Evolutionary conservation across 2,329 filamentous ascomycete genomes (phyloP).

Genomic region (Calonectria crousiana): DNA sequence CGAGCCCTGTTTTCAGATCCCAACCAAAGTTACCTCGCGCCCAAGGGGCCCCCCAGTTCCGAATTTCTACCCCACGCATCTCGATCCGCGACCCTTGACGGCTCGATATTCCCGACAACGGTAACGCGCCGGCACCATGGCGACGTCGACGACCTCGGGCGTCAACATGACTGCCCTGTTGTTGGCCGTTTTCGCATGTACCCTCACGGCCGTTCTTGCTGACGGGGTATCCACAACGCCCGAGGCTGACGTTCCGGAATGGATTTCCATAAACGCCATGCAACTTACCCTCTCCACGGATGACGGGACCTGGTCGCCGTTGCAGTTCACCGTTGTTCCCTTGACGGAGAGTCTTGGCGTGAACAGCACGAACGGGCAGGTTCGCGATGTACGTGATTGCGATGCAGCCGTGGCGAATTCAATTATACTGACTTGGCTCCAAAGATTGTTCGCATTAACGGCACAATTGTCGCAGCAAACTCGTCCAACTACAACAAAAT

Average conservation of each 20-base stretch:
- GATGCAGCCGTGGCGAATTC: background rate
- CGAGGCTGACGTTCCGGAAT: constrained; percentile 51
- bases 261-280: constrained; percentile 56
- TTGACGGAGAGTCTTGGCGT: constrained; percentile 57
- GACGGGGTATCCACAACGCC: constrained; percentile 51
- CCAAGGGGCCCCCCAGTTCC: constrained; percentile 18
- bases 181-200: constrained; percentile 40
- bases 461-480: constrained; percentile 58
- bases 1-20: constrained; percentile 28
- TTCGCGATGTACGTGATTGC: constrained; percentile 51
- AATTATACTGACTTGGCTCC: constrained; percentile 23
- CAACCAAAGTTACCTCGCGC: constrained; percentile 24
- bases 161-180: constrained; percentile 28
- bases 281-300: constrained; percentile 53
- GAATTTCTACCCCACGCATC: constrained; percentile 12
- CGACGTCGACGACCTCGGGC: constrained; percentile 18
- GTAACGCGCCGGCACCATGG: constrained; percentile 26
- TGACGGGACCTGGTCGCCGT: constrained; percentile 39
- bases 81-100: constrained; percentile 9
- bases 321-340: constrained; percentile 59
- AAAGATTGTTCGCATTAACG: constrained; percentile 59
- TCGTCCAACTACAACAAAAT: constrained; percentile 57
- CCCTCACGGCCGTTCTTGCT: constrained; percentile 46
- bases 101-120: background rate
- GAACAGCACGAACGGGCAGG: constrained; percentile 52